Evolutionary conservation across 495 filamentous ascomycete genomes (phyloP), one percentile per base, ranked within the genome.

Genomic region (Penicillium goetzii): DNA sequence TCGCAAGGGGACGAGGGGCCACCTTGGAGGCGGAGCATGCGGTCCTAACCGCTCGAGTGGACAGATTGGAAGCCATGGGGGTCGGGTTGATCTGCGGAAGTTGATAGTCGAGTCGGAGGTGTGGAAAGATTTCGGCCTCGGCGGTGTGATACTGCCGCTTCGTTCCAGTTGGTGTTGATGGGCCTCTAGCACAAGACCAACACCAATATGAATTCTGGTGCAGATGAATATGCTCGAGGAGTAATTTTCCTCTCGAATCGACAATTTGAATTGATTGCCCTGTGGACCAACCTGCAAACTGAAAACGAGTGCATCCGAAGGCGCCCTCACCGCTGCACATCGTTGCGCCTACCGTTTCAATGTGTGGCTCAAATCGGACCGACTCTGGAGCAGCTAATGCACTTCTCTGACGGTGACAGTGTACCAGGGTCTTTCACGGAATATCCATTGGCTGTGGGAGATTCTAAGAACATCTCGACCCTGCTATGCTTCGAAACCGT

Each of bases 21-120:
- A 58, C 51, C 60, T 62, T 72, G 26, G 69, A 76, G 33, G 69
- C 68, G 47, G 70, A 66, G 55, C 75, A 76, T 69, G 75, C 72
- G 58, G 75, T 60, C 68, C 71, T 78, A 65, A 64, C 72, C 71
- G 70, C 70, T 67, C 78, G 74, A 55, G 66, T 66, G 21, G 75
- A 72, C 19, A 78, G 58, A 61, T 70, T 70, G 55, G 75, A 78
- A 70, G 76, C 76, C 78, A 80, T 80, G 63, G 67, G 30, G 62
- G 55, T 34, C 40, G 54, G 65, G 56, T 59, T 66, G 68, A 28
- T 63, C 51, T 68, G 62, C 62, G 41, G 56, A 54, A 43, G 50
- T 58, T 36, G 56, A 40, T 47, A 45, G 59, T 21, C 52, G 36
- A 62, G 33, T 54, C 59, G 63, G 65, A 64, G 64, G 51, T 70